Evolutionary conservation across 2,329 filamentous ascomycete genomes (phyloP).

Genomic region (Aspergillus awamori): DNA sequence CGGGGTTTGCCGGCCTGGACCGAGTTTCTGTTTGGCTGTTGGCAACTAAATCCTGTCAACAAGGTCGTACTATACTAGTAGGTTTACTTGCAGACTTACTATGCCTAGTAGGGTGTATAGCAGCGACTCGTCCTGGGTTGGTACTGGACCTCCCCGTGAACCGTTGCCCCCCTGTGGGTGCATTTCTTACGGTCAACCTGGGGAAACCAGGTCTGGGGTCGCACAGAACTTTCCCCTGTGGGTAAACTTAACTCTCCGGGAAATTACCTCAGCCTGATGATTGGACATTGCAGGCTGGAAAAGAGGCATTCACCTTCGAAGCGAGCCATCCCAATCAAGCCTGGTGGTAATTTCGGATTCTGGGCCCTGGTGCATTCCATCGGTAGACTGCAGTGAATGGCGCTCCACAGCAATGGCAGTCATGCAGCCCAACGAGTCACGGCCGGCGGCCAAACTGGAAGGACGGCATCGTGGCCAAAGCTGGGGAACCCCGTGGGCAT

Average conservation of each 20-base stretch:
- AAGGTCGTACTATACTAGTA: no score
- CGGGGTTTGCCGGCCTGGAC: conserved; percentile 16
- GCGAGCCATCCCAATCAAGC: background rate
- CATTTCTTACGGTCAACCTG: background rate
- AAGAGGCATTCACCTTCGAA: background rate
- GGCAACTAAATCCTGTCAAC: background rate
- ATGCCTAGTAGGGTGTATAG: no score
- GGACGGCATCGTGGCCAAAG: background rate
- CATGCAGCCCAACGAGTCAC: background rate
- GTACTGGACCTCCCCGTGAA: background rate
- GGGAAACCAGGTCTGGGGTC: background rate
- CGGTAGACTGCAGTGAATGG: background rate
- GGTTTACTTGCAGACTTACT: no score
- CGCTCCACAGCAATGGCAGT: background rate
- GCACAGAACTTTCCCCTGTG: background rate
- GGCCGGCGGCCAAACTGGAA: background rate
- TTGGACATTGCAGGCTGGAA: background rate
- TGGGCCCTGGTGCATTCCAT: background rate
- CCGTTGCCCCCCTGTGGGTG: background rate
- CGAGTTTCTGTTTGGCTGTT: conserved; percentile 31
- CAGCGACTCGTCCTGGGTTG: background rate
- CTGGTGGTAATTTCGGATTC: background rate
- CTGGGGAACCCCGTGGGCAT: conserved; percentile 22
- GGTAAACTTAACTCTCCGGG: background rate
- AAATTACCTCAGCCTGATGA: background rate